These are phyloP conservation scores for Cercis canadensis DNA, from an alignment of 306 rosid genomes.

Conservation along the genomic window DNA sequence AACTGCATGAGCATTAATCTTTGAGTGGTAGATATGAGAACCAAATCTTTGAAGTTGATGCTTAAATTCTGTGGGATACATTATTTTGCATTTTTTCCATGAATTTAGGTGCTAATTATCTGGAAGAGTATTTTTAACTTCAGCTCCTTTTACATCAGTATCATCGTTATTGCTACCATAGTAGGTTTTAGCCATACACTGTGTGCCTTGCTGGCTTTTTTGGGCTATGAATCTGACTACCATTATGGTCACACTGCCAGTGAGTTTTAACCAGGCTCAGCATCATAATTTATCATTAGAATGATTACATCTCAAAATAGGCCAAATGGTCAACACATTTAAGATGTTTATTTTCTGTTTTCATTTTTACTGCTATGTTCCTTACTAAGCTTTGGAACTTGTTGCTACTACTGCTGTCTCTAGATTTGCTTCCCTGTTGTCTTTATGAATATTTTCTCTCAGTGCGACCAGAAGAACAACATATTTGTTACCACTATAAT, in stretches of 20 bases:
- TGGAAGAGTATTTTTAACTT: neutral
- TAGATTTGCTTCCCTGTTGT: slow-evolving; percentile 19
- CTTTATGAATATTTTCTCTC: neutral
- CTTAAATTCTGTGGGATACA: slow-evolving; percentile 9
- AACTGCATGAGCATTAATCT: slow-evolving; percentile 24
- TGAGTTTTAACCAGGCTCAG: slow-evolving; percentile 10
- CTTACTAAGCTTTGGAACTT: no score
- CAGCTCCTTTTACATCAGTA: slow-evolving; percentile 10
- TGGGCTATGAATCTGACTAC: slow-evolving; percentile 16
- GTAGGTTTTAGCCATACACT: slow-evolving; percentile 17
- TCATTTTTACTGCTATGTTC: neutral
- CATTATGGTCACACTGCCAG: no score
- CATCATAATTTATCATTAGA: slow-evolving; percentile 16
- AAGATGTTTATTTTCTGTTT: no score
- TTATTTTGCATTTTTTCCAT: slow-evolving; percentile 16
- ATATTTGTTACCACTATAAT: slow-evolving; percentile 21
- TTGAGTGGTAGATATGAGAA: slow-evolving; percentile 26
- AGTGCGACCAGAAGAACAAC: slow-evolving; percentile 10
- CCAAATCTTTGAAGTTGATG: slow-evolving; percentile 20
- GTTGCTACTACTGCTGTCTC: slow-evolving; percentile 12
- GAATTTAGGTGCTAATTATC: slow-evolving; percentile 9
- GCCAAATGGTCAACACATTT: no score
- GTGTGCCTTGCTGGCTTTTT: neutral
- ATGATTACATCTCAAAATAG: neutral
- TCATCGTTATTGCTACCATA: slow-evolving; percentile 15